Evolutionary conservation across 2,329 filamentous ascomycete genomes (phyloP).

Genomic region (Paecilomyces dactylethromorphus): DNA sequence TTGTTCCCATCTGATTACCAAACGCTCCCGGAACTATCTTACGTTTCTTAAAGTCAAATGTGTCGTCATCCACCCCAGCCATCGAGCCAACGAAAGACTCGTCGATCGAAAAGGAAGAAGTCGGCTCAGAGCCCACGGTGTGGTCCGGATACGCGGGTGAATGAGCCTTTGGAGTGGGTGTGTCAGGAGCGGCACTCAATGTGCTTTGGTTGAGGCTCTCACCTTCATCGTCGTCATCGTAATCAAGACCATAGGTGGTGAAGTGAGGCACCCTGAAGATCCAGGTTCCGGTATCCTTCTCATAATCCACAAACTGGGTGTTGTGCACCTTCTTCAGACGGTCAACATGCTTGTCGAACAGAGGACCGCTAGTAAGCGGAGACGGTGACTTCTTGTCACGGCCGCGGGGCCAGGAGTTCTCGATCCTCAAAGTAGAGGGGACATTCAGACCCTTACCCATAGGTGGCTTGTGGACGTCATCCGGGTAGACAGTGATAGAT

Average conservation of each 20-base stretch:
- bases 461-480: constrained; percentile 69
- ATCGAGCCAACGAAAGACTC: constrained; percentile 34
- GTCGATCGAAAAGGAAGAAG: constrained; percentile 33
- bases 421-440: constrained; percentile 76
- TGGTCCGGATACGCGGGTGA: constrained; percentile 19
- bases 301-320: constrained; percentile 77
- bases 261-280: constrained; percentile 92
- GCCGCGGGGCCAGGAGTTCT: constrained; percentile 86
- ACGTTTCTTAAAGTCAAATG: constrained; percentile 50
- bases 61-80: constrained; percentile 46
- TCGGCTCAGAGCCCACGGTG: constrained; percentile 29
- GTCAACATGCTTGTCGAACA: constrained; percentile 71
- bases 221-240: constrained; percentile 58
- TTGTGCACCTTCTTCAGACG: constrained; percentile 71
- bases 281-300: constrained; percentile 77
- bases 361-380: constrained; percentile 55
- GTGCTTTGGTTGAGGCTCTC: constrained; percentile 46
- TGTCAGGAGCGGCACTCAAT: constrained; percentile 47
- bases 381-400: constrained; percentile 51
- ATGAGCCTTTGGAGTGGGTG: constrained; percentile 35
- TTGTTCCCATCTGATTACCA: constrained; percentile 48
- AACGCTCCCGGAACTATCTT: constrained; percentile 72
- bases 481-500: constrained; percentile 79
- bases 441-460: constrained; percentile 87
- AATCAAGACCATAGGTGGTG: constrained; percentile 87